Conservation (phyloP, 164 flowering plant species). For the Nymphaea colorata region DNA sequence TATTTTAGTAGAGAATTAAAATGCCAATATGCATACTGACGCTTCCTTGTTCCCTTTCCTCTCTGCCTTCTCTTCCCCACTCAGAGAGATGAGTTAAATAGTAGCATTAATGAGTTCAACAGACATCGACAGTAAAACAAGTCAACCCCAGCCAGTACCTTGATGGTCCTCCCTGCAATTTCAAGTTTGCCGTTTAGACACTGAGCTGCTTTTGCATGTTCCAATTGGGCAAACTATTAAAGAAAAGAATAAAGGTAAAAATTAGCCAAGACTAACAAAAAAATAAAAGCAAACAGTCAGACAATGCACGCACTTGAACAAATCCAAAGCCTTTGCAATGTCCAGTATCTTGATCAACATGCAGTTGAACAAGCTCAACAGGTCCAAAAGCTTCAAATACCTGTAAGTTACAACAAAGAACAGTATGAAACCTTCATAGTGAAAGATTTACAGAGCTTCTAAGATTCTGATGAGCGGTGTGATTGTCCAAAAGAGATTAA, state of each 20-base stretch:
- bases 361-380: constrained; percentile 90
- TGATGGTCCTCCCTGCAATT: constrained; percentile 80
- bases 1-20: background rate
- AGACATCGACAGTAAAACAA: background rate
- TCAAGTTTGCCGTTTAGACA: constrained; percentile 83
- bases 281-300: background rate
- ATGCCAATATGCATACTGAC: too few relatives aligned
- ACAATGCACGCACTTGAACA: constrained; percentile 54
- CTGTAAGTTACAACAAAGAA: constrained; percentile 19
- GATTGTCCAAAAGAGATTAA: too few relatives aligned
- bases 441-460: too few relatives aligned
- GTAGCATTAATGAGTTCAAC: too few relatives aligned
- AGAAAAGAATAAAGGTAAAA: background rate
- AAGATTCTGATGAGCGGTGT: too few relatives aligned
- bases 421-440: too few relatives aligned
- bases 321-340: constrained; percentile 98
- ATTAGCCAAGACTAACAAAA: background rate
- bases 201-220: constrained; percentile 89
- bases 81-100: too few relatives aligned
- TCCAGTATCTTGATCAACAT: constrained; percentile 86
- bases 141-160: constrained; percentile 22
- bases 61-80: too few relatives aligned
- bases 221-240: constrained; percentile 72
- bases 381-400: constrained; percentile 95
- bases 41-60: too few relatives aligned